Conservation (phyloP, 768 basidiomycete species). For the Rhizopogon salebrosus region DNA sequence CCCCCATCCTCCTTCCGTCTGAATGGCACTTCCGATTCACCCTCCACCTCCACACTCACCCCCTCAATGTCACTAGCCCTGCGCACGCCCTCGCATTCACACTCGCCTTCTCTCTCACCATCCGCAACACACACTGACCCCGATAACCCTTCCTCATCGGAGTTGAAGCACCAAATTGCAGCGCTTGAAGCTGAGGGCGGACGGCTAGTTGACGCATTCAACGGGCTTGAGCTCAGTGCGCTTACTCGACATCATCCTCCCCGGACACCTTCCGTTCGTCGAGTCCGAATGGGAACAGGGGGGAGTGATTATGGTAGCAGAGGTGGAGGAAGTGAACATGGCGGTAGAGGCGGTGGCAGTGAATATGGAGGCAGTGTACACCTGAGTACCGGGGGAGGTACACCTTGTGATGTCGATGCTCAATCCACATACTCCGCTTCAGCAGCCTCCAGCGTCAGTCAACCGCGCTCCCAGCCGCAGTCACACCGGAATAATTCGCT, state of each 20-base stretch:
- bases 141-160: constrained; percentile 51
- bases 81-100: constrained; percentile 29
- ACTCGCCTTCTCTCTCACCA: constrained; percentile 26
- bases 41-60: constrained; percentile 31
- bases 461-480: constrained; percentile 42
- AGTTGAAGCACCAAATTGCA: constrained; percentile 64
- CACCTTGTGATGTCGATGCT: constrained; percentile 40
- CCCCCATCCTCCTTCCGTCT: constrained; percentile 55
- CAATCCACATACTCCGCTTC: constrained; percentile 53
- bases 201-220: constrained; percentile 74
- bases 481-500: constrained; percentile 20
- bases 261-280: constrained; percentile 25
- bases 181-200: constrained; percentile 67
- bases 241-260: constrained; percentile 38
- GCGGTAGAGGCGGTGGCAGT: constrained; percentile 20
- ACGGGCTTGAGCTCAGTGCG: constrained; percentile 68
- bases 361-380: constrained; percentile 17
- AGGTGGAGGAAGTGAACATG: constrained; percentile 1
- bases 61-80: constrained; percentile 28
- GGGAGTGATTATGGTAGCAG: constrained; percentile 21
- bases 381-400: constrained; percentile 22
- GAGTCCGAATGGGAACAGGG: constrained; percentile 14
- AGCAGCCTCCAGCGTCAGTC: constrained; percentile 41
- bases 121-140: constrained; percentile 43
- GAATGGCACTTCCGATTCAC: constrained; percentile 31